phyloP scores from a whole-genome alignment of 768 basidiomycete genomes.

The Tulasnella sp. region DNA sequence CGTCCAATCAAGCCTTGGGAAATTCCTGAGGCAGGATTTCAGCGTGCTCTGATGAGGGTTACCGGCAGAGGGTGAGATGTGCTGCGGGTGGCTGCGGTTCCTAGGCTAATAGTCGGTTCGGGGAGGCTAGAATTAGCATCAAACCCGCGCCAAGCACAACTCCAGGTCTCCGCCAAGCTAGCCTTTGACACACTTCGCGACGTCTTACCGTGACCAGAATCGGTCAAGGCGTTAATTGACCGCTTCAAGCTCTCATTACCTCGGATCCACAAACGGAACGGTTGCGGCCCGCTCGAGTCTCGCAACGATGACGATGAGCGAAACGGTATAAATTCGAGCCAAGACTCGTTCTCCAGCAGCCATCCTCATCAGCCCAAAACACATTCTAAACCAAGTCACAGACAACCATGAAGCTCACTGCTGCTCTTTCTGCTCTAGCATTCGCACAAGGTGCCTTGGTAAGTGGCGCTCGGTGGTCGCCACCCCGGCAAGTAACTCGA shows the following conservation, averaged over 20 bases:
- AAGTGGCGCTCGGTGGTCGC: background rate
- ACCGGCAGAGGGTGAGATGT: background rate
- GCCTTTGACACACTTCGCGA: background rate
- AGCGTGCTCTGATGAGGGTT: background rate
- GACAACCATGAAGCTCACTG: background rate
- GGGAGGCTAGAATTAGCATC: background rate
- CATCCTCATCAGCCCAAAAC: background rate
- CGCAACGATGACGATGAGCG: background rate
- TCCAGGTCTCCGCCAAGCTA: background rate
- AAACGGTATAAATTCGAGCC: background rate
- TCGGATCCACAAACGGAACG: background rate
- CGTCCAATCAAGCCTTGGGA: background rate
- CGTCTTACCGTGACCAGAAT: background rate
- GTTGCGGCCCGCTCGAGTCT: background rate
- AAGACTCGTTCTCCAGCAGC: background rate
- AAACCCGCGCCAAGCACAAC: background rate
- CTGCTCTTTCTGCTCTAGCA: constrained; percentile 5
- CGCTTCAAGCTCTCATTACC: background rate
- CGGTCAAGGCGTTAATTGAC: background rate
- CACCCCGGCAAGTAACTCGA: background rate
- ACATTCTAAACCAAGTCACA: background rate
- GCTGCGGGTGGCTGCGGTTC: background rate
- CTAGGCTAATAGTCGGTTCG: background rate
- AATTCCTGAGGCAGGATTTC: background rate
- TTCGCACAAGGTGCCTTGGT: background rate